Conservation (phyloP, 306 rosid species). For the Inga oerstediana region DNA sequence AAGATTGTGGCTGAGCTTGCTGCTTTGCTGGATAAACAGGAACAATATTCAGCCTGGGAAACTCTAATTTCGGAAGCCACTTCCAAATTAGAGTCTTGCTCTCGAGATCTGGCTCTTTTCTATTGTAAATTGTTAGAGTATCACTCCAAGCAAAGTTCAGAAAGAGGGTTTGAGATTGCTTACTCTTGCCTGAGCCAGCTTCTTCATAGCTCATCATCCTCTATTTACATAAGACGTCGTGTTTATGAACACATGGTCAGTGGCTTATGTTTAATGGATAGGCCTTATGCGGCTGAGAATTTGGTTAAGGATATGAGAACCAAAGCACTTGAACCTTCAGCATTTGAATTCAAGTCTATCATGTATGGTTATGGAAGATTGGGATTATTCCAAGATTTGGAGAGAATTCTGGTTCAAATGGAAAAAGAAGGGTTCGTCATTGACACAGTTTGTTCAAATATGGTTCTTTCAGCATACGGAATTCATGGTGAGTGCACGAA, state of each 20-base stretch:
- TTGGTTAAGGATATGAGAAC: constrained; percentile 55
- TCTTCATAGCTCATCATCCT: constrained; percentile 53
- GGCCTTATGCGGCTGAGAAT: constrained; percentile 63
- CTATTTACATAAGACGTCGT: constrained; percentile 57
- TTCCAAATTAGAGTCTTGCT: constrained; percentile 45
- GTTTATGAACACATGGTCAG: constrained; percentile 67
- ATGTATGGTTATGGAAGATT: constrained; percentile 67
- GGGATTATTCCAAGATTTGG: constrained; percentile 69
- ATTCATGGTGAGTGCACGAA: background rate
- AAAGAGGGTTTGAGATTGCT: constrained; percentile 56
- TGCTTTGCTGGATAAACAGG: constrained; percentile 64
- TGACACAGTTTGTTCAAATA: constrained; percentile 64
- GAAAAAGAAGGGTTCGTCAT: constrained; percentile 52
- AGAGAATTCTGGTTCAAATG: constrained; percentile 57
- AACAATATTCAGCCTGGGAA: constrained; percentile 41
- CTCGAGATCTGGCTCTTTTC: constrained; percentile 63
- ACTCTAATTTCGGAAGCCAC: constrained; percentile 50
- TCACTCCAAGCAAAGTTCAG: constrained; percentile 57
- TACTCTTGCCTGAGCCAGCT: constrained; percentile 45
- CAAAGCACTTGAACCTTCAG: constrained; percentile 53
- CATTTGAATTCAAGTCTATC: constrained; percentile 62
- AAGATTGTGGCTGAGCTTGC: constrained; percentile 65
- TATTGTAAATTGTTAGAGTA: constrained; percentile 63
- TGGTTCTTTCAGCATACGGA: constrained; percentile 81
- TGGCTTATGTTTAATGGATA: constrained; percentile 67